Evolutionary conservation across 495 filamentous ascomycete species (phyloP), one percentile per base, ranked within the genome.

Genomic region (Podospora australis): DNA sequence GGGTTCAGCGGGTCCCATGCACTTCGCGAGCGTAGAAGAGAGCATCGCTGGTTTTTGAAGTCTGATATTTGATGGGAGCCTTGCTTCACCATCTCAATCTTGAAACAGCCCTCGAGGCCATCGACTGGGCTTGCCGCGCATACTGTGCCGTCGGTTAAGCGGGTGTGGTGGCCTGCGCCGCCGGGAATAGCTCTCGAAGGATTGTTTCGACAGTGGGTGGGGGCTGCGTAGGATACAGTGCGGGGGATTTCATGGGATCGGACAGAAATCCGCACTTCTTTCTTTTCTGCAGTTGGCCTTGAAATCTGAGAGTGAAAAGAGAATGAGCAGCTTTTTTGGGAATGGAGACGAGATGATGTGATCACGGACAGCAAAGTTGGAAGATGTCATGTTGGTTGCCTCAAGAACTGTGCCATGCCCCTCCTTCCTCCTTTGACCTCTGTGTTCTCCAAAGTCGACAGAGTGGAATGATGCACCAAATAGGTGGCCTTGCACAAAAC

Each of bases 41-140:
- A 36, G 32, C 32, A 36, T 36, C 19, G 32, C 32, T 36, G 32
- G 32, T 16, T 36, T 16, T 36, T n/a, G n/a, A n/a, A n/a, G n/a
- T n/a, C n/a, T n/a, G n/a, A n/a, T n/a, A n/a, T n/a, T n/a, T n/a
- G n/a, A n/a, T n/a, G n/a, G n/a, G n/a, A n/a, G n/a, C n/a, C n/a
- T 13, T 39, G 34, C 19, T 21, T 45, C 41, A 47, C 30, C 17
- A 44, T 17, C 11, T 21, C 24, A 19, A 8, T 5, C 21, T 42
- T 53, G 44, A 53, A 53, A 53, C 49, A 36, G 43, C 11, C 17
- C 7, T 34, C 19, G 16, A 40, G 40, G 43, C 9, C 35, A 1
- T 10, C 4, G 36, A 29, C 29, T 32, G 9, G 36, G 44, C 23
- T 41, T 42, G 14, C 25, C 38, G 34, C 38, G 36, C 30, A 35